These are phyloP conservation scores for Trypanosoma grayi DNA, from an alignment of 208 protist genomes.

Conservation along the genomic window DNA sequence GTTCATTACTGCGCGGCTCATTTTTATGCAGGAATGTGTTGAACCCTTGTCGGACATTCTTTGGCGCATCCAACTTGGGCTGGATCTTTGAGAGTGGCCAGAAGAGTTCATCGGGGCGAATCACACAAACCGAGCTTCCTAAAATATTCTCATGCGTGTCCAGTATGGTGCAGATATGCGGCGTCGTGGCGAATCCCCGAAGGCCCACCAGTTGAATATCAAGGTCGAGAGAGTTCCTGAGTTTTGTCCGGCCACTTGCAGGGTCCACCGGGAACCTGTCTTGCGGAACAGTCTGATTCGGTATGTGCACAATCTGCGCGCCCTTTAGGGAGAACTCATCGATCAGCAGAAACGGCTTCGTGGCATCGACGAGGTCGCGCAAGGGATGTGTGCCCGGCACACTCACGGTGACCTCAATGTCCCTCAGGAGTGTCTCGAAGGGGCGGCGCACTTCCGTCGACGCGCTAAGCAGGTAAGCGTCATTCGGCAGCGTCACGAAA, in stretches of 20 bases:
- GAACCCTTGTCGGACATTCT: conserved; percentile 78
- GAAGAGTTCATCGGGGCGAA: conserved; percentile 78
- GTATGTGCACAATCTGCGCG: conserved; percentile 53
- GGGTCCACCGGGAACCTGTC: conserved; percentile 34
- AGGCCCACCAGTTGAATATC: conserved; percentile 61
- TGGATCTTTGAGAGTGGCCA: conserved; percentile 82
- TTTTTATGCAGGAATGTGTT: conserved; percentile 62
- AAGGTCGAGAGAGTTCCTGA: conserved; percentile 66
- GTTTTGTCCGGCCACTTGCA: conserved; percentile 43
- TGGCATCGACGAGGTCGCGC: conserved; percentile 33
- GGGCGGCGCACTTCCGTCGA: conserved; percentile 76
- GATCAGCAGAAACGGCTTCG: conserved; percentile 43
- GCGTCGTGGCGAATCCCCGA: conserved; percentile 53
- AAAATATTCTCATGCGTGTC: conserved; percentile 71
- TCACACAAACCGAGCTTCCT: conserved; percentile 52
- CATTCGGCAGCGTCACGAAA: conserved; percentile 63
- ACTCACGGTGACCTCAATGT: conserved; percentile 53
- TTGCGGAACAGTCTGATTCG: conserved; percentile 59
- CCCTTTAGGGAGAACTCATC: conserved; percentile 52
- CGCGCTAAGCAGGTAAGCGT: conserved; percentile 77
- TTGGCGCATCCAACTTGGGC: conserved; percentile 58
- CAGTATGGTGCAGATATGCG: conserved; percentile 68
- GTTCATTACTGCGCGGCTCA: conserved; percentile 57
- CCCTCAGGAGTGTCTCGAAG: conserved; percentile 40
- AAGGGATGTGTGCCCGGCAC: conserved; percentile 71